Percentiles rank a stretch among this genome's conserved stretches.
These are phyloP conservation scores for Colletotrichum navitas DNA, from an alignment of 2,329 filamentous ascomycete genomes.

Conservation along the genomic window DNA sequence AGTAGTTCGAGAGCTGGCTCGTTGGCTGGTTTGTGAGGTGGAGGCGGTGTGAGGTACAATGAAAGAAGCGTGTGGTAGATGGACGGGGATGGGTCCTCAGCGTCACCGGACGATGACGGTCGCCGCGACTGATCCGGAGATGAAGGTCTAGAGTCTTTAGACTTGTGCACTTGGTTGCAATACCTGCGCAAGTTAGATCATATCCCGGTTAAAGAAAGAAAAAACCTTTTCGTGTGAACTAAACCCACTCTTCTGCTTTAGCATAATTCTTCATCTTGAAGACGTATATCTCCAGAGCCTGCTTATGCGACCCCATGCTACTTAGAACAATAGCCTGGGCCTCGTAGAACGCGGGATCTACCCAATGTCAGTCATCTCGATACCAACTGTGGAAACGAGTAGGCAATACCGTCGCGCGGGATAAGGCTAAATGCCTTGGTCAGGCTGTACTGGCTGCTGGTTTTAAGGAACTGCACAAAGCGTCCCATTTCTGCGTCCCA, in stretches of 20 bases:
- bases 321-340: constrained; percentile 90
- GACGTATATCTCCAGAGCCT: constrained; percentile 97
- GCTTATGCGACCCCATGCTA: constrained; percentile 95
- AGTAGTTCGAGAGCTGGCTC: constrained; percentile 86
- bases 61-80: constrained; percentile 94
- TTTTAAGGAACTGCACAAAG: constrained; percentile 80
- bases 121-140: constrained; percentile 51
- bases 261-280: constrained; percentile 89
- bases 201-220: background rate
- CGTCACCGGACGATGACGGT: constrained; percentile 50
- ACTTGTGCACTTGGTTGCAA: constrained; percentile 86
- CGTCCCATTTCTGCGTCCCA: constrained; percentile 72
- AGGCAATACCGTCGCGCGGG: constrained; percentile 78
- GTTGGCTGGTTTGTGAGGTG: constrained; percentile 78
- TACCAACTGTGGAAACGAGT: background rate
- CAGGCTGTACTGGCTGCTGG: constrained; percentile 84
- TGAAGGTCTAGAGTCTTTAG: constrained; percentile 60
- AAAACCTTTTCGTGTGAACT: background rate
- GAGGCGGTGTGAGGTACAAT: constrained; percentile 86
- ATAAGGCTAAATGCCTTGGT: constrained; percentile 82
- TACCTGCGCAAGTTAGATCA: constrained; percentile 66
- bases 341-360: constrained; percentile 89
- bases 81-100: constrained; percentile 72
- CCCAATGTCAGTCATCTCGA: constrained; percentile 38
- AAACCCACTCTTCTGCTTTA: constrained; percentile 90